These are phyloP conservation scores for Novymonas esmeraldas DNA, from an alignment of 208 protist species.

Conservation along the genomic window DNA sequence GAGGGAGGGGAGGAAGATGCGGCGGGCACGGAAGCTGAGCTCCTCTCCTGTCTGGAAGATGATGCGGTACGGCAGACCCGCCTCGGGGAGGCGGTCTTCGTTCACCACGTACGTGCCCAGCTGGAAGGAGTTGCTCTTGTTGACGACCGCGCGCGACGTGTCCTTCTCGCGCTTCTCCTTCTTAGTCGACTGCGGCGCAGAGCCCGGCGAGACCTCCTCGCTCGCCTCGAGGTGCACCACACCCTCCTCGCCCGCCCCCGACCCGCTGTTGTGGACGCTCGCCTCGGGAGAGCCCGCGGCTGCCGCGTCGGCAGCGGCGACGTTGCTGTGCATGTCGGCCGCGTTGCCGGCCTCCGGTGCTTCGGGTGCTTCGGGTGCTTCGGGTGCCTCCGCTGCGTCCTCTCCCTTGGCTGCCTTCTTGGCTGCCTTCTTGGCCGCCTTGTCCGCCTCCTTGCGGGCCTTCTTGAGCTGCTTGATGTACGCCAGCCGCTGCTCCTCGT, in stretches of 20 bases:
- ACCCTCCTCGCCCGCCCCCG: conserved; percentile 3
- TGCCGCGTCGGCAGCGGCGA: neutral
- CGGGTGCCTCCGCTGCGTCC: neutral
- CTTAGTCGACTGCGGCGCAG: conserved; percentile 4
- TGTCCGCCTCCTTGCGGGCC: conserved; percentile 19
- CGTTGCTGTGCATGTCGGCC: too few species aligned
- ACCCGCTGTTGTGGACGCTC: conserved; percentile 2
- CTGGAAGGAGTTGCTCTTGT: conserved; percentile 43
- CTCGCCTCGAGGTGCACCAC: conserved; percentile 19
- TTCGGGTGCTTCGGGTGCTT: neutral
- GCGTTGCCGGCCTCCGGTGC: neutral
- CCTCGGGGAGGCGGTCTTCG: conserved; percentile 42
- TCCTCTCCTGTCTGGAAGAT: conserved; percentile 49
- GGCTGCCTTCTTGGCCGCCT: conserved; percentile 15
- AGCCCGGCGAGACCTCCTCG: conserved; percentile 1
- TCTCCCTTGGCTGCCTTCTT: conserved; percentile 9
- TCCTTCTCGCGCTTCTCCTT: conserved; percentile 15
- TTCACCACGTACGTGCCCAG: conserved; percentile 41
- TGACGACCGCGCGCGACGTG: conserved; percentile 19
- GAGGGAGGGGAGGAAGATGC: conserved; percentile 46
- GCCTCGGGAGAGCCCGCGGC: neutral
- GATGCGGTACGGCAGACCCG: conserved; percentile 39
- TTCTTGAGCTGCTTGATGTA: conserved; percentile 35
- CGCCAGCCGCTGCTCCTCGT: conserved; percentile 22
- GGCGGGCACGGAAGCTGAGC: conserved; percentile 44